Conservation (phyloP, 306 rosid genomes). For the Ammopiptanthus mongolicus region DNA sequence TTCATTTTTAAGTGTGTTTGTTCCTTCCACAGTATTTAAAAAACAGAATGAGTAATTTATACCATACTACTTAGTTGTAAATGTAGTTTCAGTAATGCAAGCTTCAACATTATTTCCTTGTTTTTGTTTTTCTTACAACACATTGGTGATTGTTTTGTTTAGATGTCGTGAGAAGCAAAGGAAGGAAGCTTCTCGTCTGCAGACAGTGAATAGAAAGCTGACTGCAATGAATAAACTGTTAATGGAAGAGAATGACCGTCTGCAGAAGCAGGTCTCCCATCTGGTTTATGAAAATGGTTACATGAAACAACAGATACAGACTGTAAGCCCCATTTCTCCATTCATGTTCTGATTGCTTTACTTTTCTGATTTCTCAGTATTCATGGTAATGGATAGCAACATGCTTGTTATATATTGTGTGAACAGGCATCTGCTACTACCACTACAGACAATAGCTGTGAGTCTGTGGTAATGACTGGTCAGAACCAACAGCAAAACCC, state of each 20-base stretch:
- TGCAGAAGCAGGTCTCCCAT: conserved; percentile 97
- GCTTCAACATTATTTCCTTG: neutral
- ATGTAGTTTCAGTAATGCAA: neutral
- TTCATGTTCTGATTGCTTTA: neutral
- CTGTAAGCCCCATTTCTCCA: conserved; percentile 34
- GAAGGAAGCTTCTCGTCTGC: conserved; percentile 88
- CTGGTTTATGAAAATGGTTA: conserved; percentile 89
- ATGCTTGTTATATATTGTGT: neutral
- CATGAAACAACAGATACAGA: conserved; percentile 75
- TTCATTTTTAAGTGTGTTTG: neutral
- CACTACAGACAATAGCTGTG: conserved; percentile 98
- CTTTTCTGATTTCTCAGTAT: neutral
- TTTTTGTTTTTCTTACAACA: neutral
- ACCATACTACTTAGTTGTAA: neutral
- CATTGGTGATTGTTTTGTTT: neutral
- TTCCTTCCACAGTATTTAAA: neutral
- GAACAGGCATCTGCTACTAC: conserved; percentile 74
- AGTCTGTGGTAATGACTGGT: conserved; percentile 99
- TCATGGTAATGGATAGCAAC: neutral
- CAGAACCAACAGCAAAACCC: conserved; percentile 97
- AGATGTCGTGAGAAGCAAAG: conserved; percentile 99
- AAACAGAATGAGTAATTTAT: neutral
- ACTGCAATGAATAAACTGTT: conserved; percentile 85
- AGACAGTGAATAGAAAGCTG: conserved; percentile 84
- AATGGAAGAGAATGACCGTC: conserved; percentile 97